A percentile compares a stretch with the other conserved stretches of the same genome.
phyloP scores from a whole-genome alignment of 75 land plant genomes.

The Selaginella moellendorffii region DNA sequence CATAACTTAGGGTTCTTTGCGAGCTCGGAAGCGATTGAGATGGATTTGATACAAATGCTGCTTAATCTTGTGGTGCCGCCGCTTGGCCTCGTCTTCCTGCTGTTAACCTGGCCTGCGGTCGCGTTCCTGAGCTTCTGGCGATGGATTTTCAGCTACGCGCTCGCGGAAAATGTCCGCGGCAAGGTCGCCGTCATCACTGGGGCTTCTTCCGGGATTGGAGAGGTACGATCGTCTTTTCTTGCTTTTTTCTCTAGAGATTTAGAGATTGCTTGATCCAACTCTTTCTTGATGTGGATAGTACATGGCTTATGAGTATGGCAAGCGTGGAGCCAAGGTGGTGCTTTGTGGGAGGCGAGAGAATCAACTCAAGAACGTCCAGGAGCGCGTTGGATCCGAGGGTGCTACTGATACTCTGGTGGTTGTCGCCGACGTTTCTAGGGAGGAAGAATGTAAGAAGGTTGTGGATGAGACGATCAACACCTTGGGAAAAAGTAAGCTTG shows the following conservation, averaged over 20 bases:
- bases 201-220: constrained; percentile 87
- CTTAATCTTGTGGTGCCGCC: constrained; percentile 58
- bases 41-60: constrained; percentile 42
- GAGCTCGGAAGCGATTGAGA: too few species aligned
- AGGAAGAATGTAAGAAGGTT: constrained; percentile 64
- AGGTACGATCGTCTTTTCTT: too few species aligned
- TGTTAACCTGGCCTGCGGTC: constrained; percentile 62
- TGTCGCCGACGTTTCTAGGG: constrained; percentile 70
- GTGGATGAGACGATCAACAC: constrained; percentile 40
- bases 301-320: constrained; percentile 79
- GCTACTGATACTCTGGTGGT: constrained; percentile 40
- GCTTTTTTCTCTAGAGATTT: too few species aligned
- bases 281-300: constrained; percentile 28
- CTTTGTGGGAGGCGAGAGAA: constrained; percentile 59
- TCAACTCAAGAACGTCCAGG: constrained; percentile 41
- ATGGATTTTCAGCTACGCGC: constrained; percentile 24
- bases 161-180: constrained; percentile 39
- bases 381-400: constrained; percentile 40
- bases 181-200: constrained; percentile 84
- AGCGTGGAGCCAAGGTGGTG: constrained; percentile 50
- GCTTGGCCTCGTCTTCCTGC: constrained; percentile 40
- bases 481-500: constrained; percentile 50
- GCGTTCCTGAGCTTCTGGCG: constrained; percentile 29
- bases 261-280: background rate
- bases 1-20: too few species aligned